A percentile compares a stretch with the other conserved stretches of the same genome.
Conservation (phyloP, 495 filamentous ascomycete genomes). For the Neurospora terricola region DNA sequence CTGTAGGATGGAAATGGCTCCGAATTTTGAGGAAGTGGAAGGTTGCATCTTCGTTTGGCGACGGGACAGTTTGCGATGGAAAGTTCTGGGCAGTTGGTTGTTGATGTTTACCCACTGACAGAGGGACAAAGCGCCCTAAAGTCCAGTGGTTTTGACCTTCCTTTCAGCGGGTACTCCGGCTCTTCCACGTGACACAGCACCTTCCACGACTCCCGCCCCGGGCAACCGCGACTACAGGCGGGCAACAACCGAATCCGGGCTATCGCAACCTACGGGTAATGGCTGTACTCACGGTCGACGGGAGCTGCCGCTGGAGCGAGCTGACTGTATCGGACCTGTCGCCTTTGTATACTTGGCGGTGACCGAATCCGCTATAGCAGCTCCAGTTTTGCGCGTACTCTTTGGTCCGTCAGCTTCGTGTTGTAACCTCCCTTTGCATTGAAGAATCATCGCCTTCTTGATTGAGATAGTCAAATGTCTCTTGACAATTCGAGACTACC, state of each 20-base stretch:
- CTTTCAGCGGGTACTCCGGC: not conserved
- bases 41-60: not conserved
- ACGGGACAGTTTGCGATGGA: not conserved
- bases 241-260: not conserved
- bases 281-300: not conserved
- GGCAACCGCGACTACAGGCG: not conserved
- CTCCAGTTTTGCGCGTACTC: not conserved
- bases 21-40: not conserved
- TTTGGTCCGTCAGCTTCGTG: not conserved
- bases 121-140: not conserved
- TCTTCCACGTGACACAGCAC: not conserved
- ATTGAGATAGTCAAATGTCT: not conserved
- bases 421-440: not conserved
- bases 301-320: not conserved
- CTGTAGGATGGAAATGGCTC: not conserved
- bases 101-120: not conserved
- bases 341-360: not conserved
- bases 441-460: not conserved
- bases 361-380: not conserved
- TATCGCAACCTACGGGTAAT: not conserved
- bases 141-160: not conserved
- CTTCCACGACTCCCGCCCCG: not conserved
- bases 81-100: not conserved
- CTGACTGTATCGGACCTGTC: not conserved
- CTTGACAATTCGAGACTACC: not conserved